Evolutionary conservation across 2,329 filamentous ascomycete species (phyloP).

Genomic region (Epicoccum sorghinum): DNA sequence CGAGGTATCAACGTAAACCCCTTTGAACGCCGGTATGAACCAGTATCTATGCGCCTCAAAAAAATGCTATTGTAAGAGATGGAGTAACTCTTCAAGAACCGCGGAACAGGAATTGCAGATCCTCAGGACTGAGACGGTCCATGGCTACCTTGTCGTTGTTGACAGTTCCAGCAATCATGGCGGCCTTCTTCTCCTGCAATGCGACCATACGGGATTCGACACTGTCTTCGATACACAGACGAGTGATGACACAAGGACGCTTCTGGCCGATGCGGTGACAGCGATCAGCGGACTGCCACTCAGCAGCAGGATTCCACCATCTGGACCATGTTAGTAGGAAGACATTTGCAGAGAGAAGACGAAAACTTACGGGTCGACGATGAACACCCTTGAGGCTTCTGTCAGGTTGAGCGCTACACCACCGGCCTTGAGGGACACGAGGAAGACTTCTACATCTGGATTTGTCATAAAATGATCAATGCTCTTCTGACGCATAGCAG

Average conservation of each 20-base stretch:
- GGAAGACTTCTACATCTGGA: slow-evolving; percentile 89
- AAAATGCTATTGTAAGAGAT: not conserved
- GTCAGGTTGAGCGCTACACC: slow-evolving; percentile 95
- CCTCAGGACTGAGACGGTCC: slow-evolving; percentile 86
- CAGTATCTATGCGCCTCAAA: not conserved
- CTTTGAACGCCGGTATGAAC: not conserved
- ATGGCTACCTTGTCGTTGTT: slow-evolving; percentile 91
- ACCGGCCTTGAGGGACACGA: slow-evolving; percentile 94
- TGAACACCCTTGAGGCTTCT: slow-evolving; percentile 93
- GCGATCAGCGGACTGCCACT: slow-evolving; percentile 94
- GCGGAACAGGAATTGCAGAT: slow-evolving; percentile 96
- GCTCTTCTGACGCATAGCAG: slow-evolving; percentile 86
- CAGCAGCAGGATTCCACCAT: slow-evolving; percentile 99
- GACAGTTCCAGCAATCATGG: slow-evolving; percentile 96
- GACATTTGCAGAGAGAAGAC: too few species aligned
- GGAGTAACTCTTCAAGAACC: slow-evolving; percentile 58
- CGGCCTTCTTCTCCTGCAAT: slow-evolving; percentile 97
- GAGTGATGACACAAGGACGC: slow-evolving; percentile 90
- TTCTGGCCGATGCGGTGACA: slow-evolving; percentile 92
- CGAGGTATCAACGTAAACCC: not conserved
- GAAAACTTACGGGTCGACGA: slow-evolving; percentile 81
- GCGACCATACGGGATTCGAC: slow-evolving; percentile 95
- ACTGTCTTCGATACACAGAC: slow-evolving; percentile 94
- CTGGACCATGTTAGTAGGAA: slow-evolving; percentile 53
- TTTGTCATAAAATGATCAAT: slow-evolving; percentile 98